A percentile compares a stretch with the other conserved stretches of the same genome.
Conservation (phyloP, 2,329 filamentous ascomycete species). For the Scortechinia acanthostroma region DNA sequence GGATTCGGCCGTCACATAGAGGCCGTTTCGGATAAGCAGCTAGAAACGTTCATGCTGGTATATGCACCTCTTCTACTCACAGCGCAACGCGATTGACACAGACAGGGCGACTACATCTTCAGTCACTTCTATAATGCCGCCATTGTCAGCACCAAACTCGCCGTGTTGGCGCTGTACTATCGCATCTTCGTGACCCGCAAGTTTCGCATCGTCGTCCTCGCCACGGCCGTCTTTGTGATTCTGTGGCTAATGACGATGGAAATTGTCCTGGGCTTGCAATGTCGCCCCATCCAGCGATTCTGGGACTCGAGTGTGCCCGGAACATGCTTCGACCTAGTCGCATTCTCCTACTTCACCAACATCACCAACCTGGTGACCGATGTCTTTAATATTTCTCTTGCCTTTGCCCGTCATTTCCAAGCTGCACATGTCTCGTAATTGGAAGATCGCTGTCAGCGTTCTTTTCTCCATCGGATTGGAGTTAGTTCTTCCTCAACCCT, state of each 20-base stretch:
- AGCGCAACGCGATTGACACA: too few species aligned
- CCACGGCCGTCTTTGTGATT: conserved; percentile 8
- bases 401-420: conserved; percentile 13
- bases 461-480: conserved; percentile 13
- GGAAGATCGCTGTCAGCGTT: conserved; percentile 11
- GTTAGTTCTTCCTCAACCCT: background rate
- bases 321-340: conserved; percentile 11
- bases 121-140: conserved; percentile 16
- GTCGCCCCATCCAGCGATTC: conserved; percentile 13
- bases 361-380: conserved; percentile 14
- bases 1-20: conserved; percentile 14
- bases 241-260: conserved; percentile 15
- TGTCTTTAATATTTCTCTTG: conserved; percentile 15
- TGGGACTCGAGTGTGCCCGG: conserved; percentile 11
- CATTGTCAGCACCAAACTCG: conserved; percentile 15
- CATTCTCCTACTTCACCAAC: conserved; percentile 15
- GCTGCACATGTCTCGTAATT: conserved; percentile 9
- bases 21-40: conserved; percentile 7
- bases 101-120: conserved; percentile 16
- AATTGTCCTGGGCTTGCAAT: conserved; percentile 12
- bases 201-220: conserved; percentile 8
- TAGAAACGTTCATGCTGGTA: conserved; percentile 11
- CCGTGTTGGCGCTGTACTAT: conserved; percentile 14
- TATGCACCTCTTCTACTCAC: too few species aligned
- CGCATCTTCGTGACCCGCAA: conserved; percentile 10